A percentile compares a stretch with the other conserved stretches of the same genome.
phyloP scores from a whole-genome alignment of 768 basidiomycete species.

The Amanita rubescens region DNA sequence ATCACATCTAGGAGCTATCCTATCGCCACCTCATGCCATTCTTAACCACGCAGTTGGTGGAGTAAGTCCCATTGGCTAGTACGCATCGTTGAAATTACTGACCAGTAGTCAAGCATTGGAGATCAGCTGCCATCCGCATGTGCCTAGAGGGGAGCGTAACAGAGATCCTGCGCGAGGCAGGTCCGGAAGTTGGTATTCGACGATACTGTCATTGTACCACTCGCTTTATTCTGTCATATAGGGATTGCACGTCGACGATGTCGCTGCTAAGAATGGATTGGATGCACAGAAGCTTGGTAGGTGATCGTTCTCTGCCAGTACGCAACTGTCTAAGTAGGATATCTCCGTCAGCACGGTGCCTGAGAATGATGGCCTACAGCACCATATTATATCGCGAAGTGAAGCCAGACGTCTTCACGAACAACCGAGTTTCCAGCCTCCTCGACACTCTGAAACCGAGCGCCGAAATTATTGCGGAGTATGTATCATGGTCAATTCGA shows the following conservation, averaged over 20 bases:
- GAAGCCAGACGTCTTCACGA: constrained; percentile 18
- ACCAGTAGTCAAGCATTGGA: constrained; percentile 14
- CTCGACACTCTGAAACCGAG: constrained; percentile 7
- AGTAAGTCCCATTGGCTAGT: constrained; percentile 4
- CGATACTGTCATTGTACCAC: background rate
- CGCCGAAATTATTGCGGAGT: background rate
- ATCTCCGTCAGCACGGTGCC: constrained; percentile 12
- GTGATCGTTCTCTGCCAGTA: background rate
- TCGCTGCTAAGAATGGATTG: constrained; percentile 23
- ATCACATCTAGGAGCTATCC: constrained; percentile 17
- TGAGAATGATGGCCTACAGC: constrained; percentile 20
- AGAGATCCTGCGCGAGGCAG: constrained; percentile 26
- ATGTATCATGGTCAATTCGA: background rate
- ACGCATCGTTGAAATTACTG: background rate
- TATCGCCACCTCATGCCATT: constrained; percentile 14
- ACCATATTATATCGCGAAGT: constrained; percentile 20
- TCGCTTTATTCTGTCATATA: constrained; percentile 4
- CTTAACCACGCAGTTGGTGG: constrained; percentile 7
- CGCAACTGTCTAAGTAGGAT: background rate
- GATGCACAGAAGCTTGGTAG: constrained; percentile 29
- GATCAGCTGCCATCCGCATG: constrained; percentile 18
- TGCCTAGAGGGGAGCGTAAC: constrained; percentile 19
- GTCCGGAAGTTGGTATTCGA: constrained; percentile 17
- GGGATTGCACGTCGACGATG: constrained; percentile 32
- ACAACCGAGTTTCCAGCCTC: constrained; percentile 17